phyloP scores from a whole-genome alignment of 352 stramenopile species.

The Phytophthora fragariae region DNA sequence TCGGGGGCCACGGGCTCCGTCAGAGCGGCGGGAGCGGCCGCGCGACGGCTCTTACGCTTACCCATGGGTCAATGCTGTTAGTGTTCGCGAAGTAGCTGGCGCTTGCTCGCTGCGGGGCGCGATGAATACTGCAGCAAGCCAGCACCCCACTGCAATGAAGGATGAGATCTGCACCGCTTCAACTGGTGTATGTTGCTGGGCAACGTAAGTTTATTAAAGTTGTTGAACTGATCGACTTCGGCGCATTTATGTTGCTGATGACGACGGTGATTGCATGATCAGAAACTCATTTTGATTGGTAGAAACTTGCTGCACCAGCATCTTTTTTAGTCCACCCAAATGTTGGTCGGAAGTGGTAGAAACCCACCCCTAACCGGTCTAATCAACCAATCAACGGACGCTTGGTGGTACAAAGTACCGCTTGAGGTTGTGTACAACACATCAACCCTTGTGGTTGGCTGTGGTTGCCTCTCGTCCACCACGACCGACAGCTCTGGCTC shows the following conservation, averaged over 20 bases:
- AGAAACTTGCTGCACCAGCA: background rate
- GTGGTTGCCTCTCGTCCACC: constrained; percentile 15
- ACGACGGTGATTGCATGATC: background rate
- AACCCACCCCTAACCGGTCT: constrained; percentile 7
- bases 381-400: background rate
- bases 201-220: background rate
- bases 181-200: background rate
- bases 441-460: constrained; percentile 32
- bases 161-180: constrained; percentile 11
- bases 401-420: constrained; percentile 7
- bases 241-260: background rate
- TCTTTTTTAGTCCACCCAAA: background rate
- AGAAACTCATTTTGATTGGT: background rate
- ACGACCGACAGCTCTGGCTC: background rate
- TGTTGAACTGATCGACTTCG: background rate
- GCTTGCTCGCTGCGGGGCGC: background rate
- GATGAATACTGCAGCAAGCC: constrained; percentile 17
- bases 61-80: constrained; percentile 7
- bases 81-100: background rate
- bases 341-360: background rate
- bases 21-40: background rate
- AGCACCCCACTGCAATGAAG: constrained; percentile 1
- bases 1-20: constrained; percentile 1
- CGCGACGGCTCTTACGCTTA: constrained; percentile 21
- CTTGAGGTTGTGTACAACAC: constrained; percentile 4